Base-by-base conservation (phyloP, 1,284 basidiomycete species). In the Xerocomus minutiporus region DNA sequence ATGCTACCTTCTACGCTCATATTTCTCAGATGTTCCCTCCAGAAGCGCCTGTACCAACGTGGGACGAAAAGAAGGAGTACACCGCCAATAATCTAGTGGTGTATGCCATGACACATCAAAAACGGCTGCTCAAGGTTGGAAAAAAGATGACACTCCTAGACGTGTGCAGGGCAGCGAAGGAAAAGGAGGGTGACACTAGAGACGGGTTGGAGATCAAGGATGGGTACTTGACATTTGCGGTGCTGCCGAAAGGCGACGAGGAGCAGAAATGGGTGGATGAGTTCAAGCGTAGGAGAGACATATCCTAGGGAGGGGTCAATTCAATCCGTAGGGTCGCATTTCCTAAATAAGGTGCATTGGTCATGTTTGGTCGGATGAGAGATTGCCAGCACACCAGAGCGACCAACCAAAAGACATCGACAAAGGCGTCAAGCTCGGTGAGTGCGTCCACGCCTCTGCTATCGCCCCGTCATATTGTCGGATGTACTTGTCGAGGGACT, bases 211-310 rank as follows among this genome's bases (percentile, higher is more conserved):
- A 93, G 61, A 66, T 98, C 53, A 84, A 84, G 58, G 93, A 96
- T 62, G 93, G 93, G 1, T 88, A 90, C 65, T 65, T 97, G 67
- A 86, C 85, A 31, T 90, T 98, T 62, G 84, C 86, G 15, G 88
- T 98, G 8, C 66, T 97, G 51, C 88, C 89, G 2, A 93, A 86
- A 68, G 93, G 93, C 0, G 75, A 77, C n/a, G 80, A 81, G 52
- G 93, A 97, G 67, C 79, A 82, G 67, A 81, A 80, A 57, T 98
- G 95, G 94, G 81, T 97, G 28, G 84, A 87, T n/a, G 84, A 91
- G 55, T 95, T 86, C 75, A 98, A 97, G 75, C 77, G 73, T 62
- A 73, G 65, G 26, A 70, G 83, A 63, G 72, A 71, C 43, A 20
- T 46, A 36, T 52, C 28, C 4, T 64, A 41, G 35, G 48, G 28